A percentile compares a stretch with the other conserved stretches of the same genome.
phyloP scores from a whole-genome alignment of 139 green algal genomes.

The Yamagishiella unicocca region DNA sequence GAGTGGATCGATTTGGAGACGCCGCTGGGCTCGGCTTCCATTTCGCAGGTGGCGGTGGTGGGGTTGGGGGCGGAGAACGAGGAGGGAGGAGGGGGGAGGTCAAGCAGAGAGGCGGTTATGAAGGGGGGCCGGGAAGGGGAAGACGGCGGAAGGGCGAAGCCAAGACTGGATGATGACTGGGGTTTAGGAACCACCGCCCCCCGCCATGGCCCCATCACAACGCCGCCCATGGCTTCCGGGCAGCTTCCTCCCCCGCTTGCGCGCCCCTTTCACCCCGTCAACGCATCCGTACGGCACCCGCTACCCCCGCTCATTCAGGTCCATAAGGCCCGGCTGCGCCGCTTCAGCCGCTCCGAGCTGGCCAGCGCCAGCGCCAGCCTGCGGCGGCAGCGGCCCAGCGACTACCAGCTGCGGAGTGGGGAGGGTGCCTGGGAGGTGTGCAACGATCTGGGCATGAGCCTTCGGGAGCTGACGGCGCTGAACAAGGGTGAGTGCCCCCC shows the following conservation, averaged over 20 bases:
- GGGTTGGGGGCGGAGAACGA: no score
- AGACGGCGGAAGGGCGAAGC: no score
- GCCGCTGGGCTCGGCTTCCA: constrained; percentile 91
- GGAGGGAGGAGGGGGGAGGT: no score
- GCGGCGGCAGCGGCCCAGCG: not conserved
- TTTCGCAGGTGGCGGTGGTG: constrained; percentile 90
- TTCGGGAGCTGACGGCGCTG: constrained; percentile 61
- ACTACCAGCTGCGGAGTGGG: constrained; percentile 48
- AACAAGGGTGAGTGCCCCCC: constrained; percentile 61
- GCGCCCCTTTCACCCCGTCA: not conserved
- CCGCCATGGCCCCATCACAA: no score
- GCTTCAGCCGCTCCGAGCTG: constrained; percentile 47
- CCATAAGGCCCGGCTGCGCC: constrained; percentile 86
- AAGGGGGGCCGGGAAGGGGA: no score
- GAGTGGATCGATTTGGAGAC: constrained; percentile 92
- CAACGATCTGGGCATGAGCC: constrained; percentile 69
- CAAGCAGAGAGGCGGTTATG: no score
- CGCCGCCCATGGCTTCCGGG: no score
- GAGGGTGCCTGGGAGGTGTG: constrained; percentile 73
- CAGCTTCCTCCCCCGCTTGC: no score
- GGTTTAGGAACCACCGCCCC: no score
- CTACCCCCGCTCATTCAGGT: constrained; percentile 77
- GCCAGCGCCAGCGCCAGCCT: not conserved
- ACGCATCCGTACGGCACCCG: not conserved
- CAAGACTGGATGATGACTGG: no score